Percentiles rank a stretch among this genome's conserved stretches.
phyloP scores from a whole-genome alignment of 495 filamentous ascomycete species.

The Oleoguttula mirabilis region DNA sequence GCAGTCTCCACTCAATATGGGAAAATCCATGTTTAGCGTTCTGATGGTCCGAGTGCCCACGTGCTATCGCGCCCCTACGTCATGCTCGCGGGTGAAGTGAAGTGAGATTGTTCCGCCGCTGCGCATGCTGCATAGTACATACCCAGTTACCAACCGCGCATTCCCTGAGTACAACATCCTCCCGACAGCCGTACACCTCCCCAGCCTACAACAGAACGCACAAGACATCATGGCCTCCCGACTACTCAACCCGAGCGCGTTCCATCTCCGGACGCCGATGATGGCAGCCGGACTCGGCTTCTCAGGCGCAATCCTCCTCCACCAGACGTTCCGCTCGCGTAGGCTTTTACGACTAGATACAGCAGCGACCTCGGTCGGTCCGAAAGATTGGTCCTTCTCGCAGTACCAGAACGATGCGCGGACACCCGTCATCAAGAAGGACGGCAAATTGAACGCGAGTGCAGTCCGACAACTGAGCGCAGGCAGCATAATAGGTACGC shows the following conservation, averaged over 20 bases:
- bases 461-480: slow-evolving; percentile 24
- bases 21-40: too few species aligned
- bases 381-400: slow-evolving; percentile 24
- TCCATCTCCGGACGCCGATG: slow-evolving; percentile 18
- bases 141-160: background rate
- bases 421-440: slow-evolving; percentile 17
- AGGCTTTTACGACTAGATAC: slow-evolving; percentile 18
- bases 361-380: slow-evolving; percentile 7
- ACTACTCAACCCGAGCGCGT: slow-evolving; percentile 18
- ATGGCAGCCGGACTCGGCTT: slow-evolving; percentile 16
- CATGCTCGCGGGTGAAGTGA: background rate
- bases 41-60: background rate
- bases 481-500: slow-evolving; percentile 26
- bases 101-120: background rate
- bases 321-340: slow-evolving; percentile 9
- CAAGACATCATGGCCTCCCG: slow-evolving; percentile 20
- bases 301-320: slow-evolving; percentile 9
- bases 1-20: too few species aligned
- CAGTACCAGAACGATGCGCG: slow-evolving; percentile 22
- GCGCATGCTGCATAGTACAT: background rate
- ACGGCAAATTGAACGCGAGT: slow-evolving; percentile 17
- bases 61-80: background rate
- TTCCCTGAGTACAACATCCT: background rate
- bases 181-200: background rate
- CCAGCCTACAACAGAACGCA: background rate